These are phyloP conservation scores for Erysimum cheiranthoides DNA, from an alignment of 345 rosid species.

Conservation along the genomic window DNA sequence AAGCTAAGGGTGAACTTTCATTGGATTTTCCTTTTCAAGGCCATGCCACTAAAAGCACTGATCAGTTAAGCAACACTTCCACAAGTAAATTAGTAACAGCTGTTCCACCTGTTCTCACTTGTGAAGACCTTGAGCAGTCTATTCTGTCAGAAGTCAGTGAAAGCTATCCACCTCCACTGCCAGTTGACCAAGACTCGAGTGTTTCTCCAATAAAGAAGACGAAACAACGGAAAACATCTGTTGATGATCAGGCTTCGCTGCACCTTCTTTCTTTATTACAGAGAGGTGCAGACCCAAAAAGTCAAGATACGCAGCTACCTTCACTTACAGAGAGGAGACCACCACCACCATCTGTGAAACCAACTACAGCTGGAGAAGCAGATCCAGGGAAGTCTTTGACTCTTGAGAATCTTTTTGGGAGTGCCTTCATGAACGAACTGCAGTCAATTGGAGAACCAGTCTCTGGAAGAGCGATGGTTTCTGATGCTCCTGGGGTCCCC, in stretches of 20 bases:
- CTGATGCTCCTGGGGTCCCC: constrained; percentile 52
- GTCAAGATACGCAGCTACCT: constrained; percentile 37
- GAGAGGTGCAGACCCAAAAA: constrained; percentile 54
- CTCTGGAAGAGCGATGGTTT: constrained; percentile 50
- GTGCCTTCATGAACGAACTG: constrained; percentile 94
- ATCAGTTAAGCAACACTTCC: constrained; percentile 43
- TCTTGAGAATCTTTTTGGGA: constrained; percentile 92
- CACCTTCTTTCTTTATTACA: constrained; percentile 90
- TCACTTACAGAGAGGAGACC: constrained; percentile 47
- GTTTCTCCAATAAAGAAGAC: constrained; percentile 44
- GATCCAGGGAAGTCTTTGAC: constrained; percentile 67
- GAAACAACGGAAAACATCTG: constrained; percentile 53
- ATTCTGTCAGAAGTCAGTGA: constrained; percentile 72
- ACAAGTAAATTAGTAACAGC: constrained; percentile 45
- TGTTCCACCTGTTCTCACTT: constrained; percentile 80
- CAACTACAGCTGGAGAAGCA: constrained; percentile 49
- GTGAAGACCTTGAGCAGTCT: constrained; percentile 98
- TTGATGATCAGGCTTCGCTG: constrained; percentile 73
- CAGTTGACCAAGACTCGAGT: constrained; percentile 48
- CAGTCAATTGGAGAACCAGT: constrained; percentile 74
- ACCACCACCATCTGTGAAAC: constrained; percentile 37
- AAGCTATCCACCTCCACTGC: constrained; percentile 48
- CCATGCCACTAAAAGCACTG: constrained; percentile 49
- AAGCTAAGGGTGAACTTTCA: constrained; percentile 39
- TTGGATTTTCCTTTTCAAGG: constrained; percentile 50